Evolutionary conservation across 202 grass and related monocot species (phyloP).

Genomic region (Carex sylvatica): DNA sequence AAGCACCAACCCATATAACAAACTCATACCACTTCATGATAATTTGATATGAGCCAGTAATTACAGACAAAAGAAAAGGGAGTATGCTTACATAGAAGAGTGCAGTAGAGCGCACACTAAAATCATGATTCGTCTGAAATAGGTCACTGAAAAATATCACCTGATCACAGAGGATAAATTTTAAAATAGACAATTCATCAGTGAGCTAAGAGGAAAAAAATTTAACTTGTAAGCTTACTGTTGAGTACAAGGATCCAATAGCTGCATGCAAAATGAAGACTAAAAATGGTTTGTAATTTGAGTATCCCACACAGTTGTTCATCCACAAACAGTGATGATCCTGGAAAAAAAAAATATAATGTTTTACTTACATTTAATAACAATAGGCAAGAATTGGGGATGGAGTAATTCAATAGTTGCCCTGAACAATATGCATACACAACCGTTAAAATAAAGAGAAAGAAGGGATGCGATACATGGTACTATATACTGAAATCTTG

Average conservation of each 20-base stretch:
- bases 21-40: background rate
- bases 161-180: slow-evolving; percentile 31
- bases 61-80: slow-evolving; percentile 17
- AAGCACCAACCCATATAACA: background rate
- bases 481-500: background rate
- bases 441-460: background rate
- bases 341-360: slow-evolving; percentile 42
- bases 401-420: background rate
- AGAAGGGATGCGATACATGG: background rate
- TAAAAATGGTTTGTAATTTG: slow-evolving; percentile 88
- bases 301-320: slow-evolving; percentile 92
- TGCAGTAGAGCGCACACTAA: slow-evolving; percentile 43
- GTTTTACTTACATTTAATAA: slow-evolving; percentile 17
- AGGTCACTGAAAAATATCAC: slow-evolving; percentile 67
- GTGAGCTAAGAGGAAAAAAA: background rate
- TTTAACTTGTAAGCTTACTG: slow-evolving; percentile 33
- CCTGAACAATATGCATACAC: background rate
- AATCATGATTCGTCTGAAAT: slow-evolving; percentile 60
- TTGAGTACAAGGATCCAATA: slow-evolving; percentile 75
- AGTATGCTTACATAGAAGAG: slow-evolving; percentile 69
- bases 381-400: slow-evolving; percentile 9
- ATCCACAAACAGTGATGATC: slow-evolving; percentile 99
- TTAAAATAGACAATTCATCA: background rate
- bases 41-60: background rate
- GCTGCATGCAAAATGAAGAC: slow-evolving; percentile 81